Percentiles rank a stretch among this genome's conserved stretches.
Conservation (phyloP, 148 eudicot genomes). For the Tetragonia tetragonoides region DNA sequence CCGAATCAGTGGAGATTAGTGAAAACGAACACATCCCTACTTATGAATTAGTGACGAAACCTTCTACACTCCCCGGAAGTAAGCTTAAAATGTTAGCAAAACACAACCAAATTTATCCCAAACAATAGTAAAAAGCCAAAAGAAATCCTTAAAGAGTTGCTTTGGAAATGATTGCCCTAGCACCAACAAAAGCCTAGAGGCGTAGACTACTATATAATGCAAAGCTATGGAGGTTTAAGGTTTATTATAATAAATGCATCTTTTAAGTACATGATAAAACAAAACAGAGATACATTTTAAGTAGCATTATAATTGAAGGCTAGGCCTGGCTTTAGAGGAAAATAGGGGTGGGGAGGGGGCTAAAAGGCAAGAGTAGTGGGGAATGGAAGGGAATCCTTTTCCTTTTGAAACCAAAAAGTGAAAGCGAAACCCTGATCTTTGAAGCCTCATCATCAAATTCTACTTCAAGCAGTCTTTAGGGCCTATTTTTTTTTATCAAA, state of each 20-base stretch:
- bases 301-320: constrained; percentile 1
- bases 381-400: constrained; percentile 3
- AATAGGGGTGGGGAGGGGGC: constrained; percentile 13
- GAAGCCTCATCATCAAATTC: constrained; percentile 16
- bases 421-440: neutral
- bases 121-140: neutral
- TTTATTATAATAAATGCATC: neutral
- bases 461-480: constrained; percentile 21
- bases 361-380: constrained; percentile 21
- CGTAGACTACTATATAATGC: constrained; percentile 3
- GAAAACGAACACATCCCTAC: no score
- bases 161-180: constrained; percentile 1
- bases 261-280: constrained; percentile 7
- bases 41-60: no score
- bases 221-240: constrained; percentile 9
- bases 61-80: no score
- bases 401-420: constrained; percentile 19
- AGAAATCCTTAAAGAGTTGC: neutral
- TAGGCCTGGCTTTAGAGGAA: constrained; percentile 18
- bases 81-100: neutral
- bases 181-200: constrained; percentile 17
- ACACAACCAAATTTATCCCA: constrained; percentile 2
- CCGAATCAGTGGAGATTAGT: no score
- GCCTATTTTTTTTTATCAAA: constrained; percentile 11
- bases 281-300: neutral